These are phyloP conservation scores for Tolypocladium album DNA, from an alignment of 2,329 filamentous ascomycete genomes.

Conservation along the genomic window DNA sequence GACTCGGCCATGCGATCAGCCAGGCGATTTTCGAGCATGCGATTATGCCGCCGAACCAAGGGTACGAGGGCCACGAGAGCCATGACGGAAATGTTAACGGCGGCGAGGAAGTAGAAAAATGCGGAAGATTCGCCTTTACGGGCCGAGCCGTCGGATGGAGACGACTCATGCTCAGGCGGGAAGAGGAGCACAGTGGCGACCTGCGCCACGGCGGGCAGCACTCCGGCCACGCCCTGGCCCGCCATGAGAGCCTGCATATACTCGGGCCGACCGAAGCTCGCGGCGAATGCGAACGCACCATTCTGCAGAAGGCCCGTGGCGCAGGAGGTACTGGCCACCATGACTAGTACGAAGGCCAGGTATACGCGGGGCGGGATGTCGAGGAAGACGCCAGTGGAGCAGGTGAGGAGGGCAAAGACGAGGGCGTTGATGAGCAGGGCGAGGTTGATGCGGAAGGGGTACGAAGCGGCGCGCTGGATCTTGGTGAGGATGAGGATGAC, in stretches of 20 bases:
- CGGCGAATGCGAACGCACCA: constrained; percentile 84
- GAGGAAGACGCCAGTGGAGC: constrained; percentile 64
- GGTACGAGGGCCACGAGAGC: constrained; percentile 67
- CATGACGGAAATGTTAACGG: constrained; percentile 60
- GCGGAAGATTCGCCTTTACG: constrained; percentile 44
- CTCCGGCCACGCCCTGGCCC: constrained; percentile 84
- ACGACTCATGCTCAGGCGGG: constrained; percentile 23
- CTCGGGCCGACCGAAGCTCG: constrained; percentile 72
- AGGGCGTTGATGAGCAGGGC: constrained; percentile 68
- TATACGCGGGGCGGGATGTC: constrained; percentile 54
- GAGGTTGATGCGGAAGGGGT: constrained; percentile 73
- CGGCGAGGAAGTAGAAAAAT: constrained; percentile 84
- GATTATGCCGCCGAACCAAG: constrained; percentile 52
- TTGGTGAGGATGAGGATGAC: constrained; percentile 69
- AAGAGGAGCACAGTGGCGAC: constrained; percentile 65
- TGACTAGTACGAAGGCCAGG: constrained; percentile 69
- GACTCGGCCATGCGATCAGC: constrained; percentile 37
- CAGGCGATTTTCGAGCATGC: constrained; percentile 38
- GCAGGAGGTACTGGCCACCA: constrained; percentile 69
- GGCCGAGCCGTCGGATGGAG: constrained; percentile 11
- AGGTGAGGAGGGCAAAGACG: constrained; percentile 66
- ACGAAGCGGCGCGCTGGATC: constrained; percentile 73
- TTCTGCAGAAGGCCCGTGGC: constrained; percentile 86
- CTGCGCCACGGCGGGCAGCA: constrained; percentile 79
- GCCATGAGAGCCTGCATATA: constrained; percentile 97